Base-by-base conservation (phyloP, 1,284 basidiomycete species). In the Porogramme epimiltina region DNA sequence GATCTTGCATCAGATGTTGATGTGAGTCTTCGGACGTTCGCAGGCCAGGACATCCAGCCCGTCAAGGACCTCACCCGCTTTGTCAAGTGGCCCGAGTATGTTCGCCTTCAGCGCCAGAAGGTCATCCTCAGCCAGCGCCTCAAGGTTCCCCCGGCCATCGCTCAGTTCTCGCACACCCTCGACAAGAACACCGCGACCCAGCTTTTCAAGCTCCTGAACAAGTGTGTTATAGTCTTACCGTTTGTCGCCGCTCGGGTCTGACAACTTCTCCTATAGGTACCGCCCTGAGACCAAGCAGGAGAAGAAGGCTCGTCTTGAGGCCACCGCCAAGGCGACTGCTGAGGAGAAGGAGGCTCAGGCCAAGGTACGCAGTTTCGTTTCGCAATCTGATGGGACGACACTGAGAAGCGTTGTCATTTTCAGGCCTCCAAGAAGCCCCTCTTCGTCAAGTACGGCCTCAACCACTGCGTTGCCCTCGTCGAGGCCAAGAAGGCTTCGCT, bases 171-270 rank as follows among this genome's bases (percentile, higher is more conserved):
- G 51, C 92, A 98, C 81, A 96, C 95, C 42, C 82, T 99, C 66
- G 96, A 99, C 87, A 98, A 98, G 87, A 99, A 98, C 85, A 98
- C 95, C 51, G 96, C 96, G 42, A 96, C 93, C 51, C 94, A 98
- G 75, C 78, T 98, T 58, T 98, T 98, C 89, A 95, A 96, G 79
- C 87, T 99, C 61, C 74, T 98, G 52, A 96, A 98, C 89, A 98
- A 98, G 85, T 89, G 79, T 72, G 67, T 57, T 16, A 22, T 31
- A 31, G 6, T 13, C 28, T 31, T 13, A 13, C 28, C 24, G 6
- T 18, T 4, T 11, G 3, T 25, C 5, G 20, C 3, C 6, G 15
- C 28, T 13, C 20, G 42, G 11, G 4, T 39, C 13, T n/a, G 16
- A 19, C 13, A 6, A 19, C n/a, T 31, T 19, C 28, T 45, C n/a